These are phyloP conservation scores for Vitis riparia DNA, from an alignment of 164 flowering plant genomes.

Conservation along the genomic window DNA sequence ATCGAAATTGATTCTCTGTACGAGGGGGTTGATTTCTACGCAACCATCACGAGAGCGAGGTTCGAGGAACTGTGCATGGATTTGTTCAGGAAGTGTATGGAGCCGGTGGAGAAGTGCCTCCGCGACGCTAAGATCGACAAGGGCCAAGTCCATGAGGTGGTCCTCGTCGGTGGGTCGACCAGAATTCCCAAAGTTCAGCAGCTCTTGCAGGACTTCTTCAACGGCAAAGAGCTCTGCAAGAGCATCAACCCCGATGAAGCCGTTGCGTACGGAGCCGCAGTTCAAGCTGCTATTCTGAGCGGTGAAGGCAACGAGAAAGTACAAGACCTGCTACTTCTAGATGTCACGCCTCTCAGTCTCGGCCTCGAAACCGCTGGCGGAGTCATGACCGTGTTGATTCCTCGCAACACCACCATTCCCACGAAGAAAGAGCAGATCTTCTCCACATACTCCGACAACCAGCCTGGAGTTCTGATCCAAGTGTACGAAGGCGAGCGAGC, in stretches of 20 bases:
- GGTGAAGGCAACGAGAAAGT: constrained; percentile 34
- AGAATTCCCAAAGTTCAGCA: constrained; percentile 35
- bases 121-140: constrained; percentile 30
- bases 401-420: constrained; percentile 31
- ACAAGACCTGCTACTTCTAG: constrained; percentile 26
- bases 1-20: constrained; percentile 28
- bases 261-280: constrained; percentile 28
- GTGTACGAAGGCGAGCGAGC: constrained; percentile 37
- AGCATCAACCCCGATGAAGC: constrained; percentile 33
- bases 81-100: constrained; percentile 31
- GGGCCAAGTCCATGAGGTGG: constrained; percentile 24
- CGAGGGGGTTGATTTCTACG: constrained; percentile 32
- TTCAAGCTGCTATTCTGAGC: constrained; percentile 30
- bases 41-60: constrained; percentile 30
- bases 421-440: constrained; percentile 33
- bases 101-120: constrained; percentile 32
- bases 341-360: constrained; percentile 33
- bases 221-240: constrained; percentile 35
- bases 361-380: constrained; percentile 30
- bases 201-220: constrained; percentile 29
- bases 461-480: constrained; percentile 31
- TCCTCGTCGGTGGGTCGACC: constrained; percentile 33
- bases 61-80: constrained; percentile 28
- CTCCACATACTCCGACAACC: constrained; percentile 33
- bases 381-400: constrained; percentile 25